These are phyloP conservation scores for Cercophora scortea DNA, from an alignment of 495 filamentous ascomycete genomes.

Conservation along the genomic window DNA sequence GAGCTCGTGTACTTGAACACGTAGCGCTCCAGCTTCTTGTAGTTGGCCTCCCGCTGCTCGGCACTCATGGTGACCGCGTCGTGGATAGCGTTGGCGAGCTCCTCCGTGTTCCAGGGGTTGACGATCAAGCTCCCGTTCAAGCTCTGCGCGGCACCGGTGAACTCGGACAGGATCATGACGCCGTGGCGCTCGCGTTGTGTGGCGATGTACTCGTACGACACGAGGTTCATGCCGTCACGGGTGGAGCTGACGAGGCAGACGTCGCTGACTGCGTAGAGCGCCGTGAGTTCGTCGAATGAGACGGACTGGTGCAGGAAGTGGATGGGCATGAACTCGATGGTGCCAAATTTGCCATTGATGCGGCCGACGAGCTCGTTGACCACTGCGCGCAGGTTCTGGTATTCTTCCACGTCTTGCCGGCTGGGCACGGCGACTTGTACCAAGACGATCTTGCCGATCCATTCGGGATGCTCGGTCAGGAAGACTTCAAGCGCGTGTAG, in stretches of 20 bases:
- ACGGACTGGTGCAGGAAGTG: conserved; percentile 92
- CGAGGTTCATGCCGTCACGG: conserved; percentile 95
- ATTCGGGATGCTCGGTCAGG: conserved; percentile 83
- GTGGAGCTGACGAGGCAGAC: conserved; percentile 85
- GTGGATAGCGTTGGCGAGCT: conserved; percentile 78
- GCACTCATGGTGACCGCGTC: conserved; percentile 77
- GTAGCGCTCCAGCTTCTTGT: conserved; percentile 72
- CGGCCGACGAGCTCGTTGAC: conserved; percentile 84
- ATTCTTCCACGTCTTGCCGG: conserved; percentile 90
- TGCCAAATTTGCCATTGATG: conserved; percentile 91
- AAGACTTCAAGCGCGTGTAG: conserved; percentile 86
- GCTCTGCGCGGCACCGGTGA: conserved; percentile 81
- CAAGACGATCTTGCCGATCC: conserved; percentile 83
- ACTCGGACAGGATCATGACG: conserved; percentile 86
- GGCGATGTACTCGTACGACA: conserved; percentile 93
- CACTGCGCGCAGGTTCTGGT: conserved; percentile 85
- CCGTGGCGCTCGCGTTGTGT: conserved; percentile 78
- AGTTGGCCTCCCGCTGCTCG: conserved; percentile 75
- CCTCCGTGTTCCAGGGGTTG: conserved; percentile 87
- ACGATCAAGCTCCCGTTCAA: conserved; percentile 81
- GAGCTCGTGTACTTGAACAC: conserved; percentile 89
- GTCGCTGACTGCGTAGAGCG: conserved; percentile 83
- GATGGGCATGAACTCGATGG: conserved; percentile 87
- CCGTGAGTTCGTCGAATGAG: conserved; percentile 81
- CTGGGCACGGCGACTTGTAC: conserved; percentile 92